Percentiles rank a stretch among this genome's conserved stretches.
Conservation (phyloP, 2,329 filamentous ascomycete genomes). For the Fusarium lyarnte region DNA sequence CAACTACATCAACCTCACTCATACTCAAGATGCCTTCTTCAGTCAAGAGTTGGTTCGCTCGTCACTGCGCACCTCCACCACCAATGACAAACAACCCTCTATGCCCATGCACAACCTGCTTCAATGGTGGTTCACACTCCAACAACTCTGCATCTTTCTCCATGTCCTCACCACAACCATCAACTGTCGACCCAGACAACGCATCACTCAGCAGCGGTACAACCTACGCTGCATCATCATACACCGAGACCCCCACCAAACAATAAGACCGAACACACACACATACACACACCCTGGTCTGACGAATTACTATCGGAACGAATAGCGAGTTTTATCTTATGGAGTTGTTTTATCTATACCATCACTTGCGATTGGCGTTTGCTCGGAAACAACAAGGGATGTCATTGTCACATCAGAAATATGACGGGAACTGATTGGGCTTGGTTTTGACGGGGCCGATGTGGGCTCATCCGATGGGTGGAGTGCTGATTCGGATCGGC, state of each 20-base stretch:
- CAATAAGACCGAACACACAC: slow-evolving; percentile 17
- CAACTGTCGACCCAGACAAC: slow-evolving; percentile 33
- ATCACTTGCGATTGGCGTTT: slow-evolving; percentile 35
- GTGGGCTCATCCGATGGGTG: slow-evolving; percentile 8
- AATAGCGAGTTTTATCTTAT: slow-evolving; percentile 3
- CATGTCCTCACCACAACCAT: slow-evolving; percentile 4
- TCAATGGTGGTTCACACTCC: slow-evolving; percentile 39
- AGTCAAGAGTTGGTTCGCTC: slow-evolving; percentile 51
- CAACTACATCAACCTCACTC: not conserved
- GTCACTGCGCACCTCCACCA: slow-evolving; percentile 53
- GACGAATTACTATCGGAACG: slow-evolving; percentile 16
- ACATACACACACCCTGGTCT: not conserved
- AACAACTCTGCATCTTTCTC: slow-evolving; percentile 29
- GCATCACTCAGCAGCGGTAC: slow-evolving; percentile 38
- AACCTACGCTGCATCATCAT: slow-evolving; percentile 34
- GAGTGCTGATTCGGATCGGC: slow-evolving; percentile 19
- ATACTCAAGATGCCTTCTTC: slow-evolving; percentile 45
- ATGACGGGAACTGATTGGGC: not conserved
- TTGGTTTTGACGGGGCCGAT: slow-evolving; percentile 17
- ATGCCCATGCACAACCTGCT: slow-evolving; percentile 52
- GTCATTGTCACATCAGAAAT: not conserved
- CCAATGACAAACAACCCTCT: slow-evolving; percentile 47
- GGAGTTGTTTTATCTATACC: slow-evolving; percentile 28
- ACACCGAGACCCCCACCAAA: slow-evolving; percentile 36
- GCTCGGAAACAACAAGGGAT: slow-evolving; percentile 19